These are phyloP conservation scores for Aureoboletus auriporus DNA, from an alignment of 768 basidiomycete genomes.

Conservation along the genomic window DNA sequence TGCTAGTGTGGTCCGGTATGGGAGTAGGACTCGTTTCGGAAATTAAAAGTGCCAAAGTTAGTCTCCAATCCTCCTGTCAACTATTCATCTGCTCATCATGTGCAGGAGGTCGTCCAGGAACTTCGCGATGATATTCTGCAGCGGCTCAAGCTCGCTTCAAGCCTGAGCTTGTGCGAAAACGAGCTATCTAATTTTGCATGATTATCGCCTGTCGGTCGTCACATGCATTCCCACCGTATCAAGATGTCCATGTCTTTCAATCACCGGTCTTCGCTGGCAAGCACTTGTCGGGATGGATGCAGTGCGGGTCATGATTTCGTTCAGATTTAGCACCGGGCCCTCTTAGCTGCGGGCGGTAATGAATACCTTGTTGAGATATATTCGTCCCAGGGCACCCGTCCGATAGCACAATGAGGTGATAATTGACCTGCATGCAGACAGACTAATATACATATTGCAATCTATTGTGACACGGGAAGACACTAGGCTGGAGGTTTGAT, in stretches of 20 bases:
- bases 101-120: conserved; percentile 54
- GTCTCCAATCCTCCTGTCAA: conserved; percentile 10
- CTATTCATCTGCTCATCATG: conserved; percentile 3
- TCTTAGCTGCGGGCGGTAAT: conserved; percentile 14
- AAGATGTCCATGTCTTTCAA: neutral
- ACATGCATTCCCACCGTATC: conserved; percentile 18
- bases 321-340: conserved; percentile 7
- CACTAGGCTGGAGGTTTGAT: neutral
- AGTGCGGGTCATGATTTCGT: conserved; percentile 7
- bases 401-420: conserved; percentile 1
- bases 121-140: conserved; percentile 44
- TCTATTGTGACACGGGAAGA: conserved; percentile 14
- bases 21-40: conserved; percentile 56
- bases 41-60: conserved; percentile 38
- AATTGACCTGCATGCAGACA: conserved; percentile 6
- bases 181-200: conserved; percentile 1
- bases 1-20: conserved; percentile 67
- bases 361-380: conserved; percentile 2
- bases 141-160: conserved; percentile 28
- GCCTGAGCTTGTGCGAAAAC: conserved; percentile 18
- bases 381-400: neutral
- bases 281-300: neutral
- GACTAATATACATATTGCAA: conserved; percentile 16
- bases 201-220: neutral
- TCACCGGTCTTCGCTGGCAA: conserved; percentile 4